Base-by-base conservation (phyloP, 805 yeast species). In the Cyberlindnera nakhonratchasimensis region DNA sequence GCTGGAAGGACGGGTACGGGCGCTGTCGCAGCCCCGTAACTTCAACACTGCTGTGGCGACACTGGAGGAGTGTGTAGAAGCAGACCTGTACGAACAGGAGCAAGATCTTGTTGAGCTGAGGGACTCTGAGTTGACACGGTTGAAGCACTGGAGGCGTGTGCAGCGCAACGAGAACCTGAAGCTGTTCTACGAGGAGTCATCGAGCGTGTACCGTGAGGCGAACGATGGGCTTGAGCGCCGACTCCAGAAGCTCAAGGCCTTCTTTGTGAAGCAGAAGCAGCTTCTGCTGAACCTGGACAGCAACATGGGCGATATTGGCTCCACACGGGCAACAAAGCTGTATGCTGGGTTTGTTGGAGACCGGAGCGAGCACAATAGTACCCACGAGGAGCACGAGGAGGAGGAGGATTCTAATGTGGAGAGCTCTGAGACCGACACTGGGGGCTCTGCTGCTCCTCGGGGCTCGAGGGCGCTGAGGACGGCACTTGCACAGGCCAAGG, bases 21-120 rank as follows among this genome's bases (percentile, higher is more conserved):
- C 12, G 8, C 33, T 48, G 14, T 25, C 31, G 6, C 14, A 14
- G 4, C 44, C 49, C 2, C 38, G 45, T 19, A 20, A 40, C 12
- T 28, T 39, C 25, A 38, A 45, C 7, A 34, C 38, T 6, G 47
- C 40, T 23, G 25, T 32, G 3, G 44, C 43, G 3, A 17, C 41
- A 3, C 19, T 32, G 18, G 42, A 43, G 9, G 46, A 43, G 9
- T 20, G 38, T 14, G 5, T 29, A 25, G 48, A 39, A 18, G 9
- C 10, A 5, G 45, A 45, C 18, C 17, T 46, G 21, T 29, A 35
- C 22, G 56, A 58, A 14, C 17, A 22, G 3, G 55, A 52, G 17
- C 53, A 53, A 23, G 71, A 68, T 47, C 36, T 65, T 29, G 43
- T 45, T 4, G 72, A 69, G 36, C 40, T 39, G 29, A 50, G 65